Conservation (phyloP, 306 rosid species). For the Medicago ruthenica region DNA sequence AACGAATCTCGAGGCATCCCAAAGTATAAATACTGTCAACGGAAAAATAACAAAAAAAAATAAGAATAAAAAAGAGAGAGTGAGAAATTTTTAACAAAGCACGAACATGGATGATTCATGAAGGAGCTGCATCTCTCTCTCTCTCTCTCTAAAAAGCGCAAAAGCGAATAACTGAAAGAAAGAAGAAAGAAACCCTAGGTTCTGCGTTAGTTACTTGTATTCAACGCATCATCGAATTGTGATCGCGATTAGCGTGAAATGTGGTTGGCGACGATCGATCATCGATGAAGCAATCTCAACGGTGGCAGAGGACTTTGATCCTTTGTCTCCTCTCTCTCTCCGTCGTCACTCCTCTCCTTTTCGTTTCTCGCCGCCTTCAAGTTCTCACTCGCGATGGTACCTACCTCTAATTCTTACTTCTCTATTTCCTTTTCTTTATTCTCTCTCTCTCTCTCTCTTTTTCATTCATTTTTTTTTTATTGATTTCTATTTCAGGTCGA, state of each 20-base stretch:
- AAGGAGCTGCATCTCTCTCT: conserved; percentile 35
- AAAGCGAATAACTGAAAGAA: conserved; percentile 40
- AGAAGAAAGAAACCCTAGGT: conserved; percentile 59
- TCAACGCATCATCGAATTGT: conserved; percentile 65
- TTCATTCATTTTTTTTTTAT: conserved; percentile 41
- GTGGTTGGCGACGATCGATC: conserved; percentile 47
- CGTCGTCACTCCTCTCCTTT: conserved; percentile 80
- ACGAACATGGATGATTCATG: conserved; percentile 62
- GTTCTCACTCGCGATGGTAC: conserved; percentile 57
- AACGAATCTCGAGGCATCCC: conserved; percentile 34
- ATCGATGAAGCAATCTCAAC: conserved; percentile 80
- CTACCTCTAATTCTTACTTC: conserved; percentile 36
- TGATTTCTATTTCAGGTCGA: conserved; percentile 60
- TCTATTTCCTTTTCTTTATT: not conserved
- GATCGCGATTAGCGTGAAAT: conserved; percentile 62
- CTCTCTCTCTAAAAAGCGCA: conserved; percentile 46
- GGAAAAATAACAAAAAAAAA: not conserved
- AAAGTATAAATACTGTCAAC: conserved; percentile 5
- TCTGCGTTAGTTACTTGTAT: conserved; percentile 36
- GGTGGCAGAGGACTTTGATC: conserved; percentile 90
- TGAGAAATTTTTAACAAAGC: conserved; percentile 1
- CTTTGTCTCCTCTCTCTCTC: conserved; percentile 81
- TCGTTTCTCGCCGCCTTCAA: conserved; percentile 65
- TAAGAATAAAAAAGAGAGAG: not conserved
- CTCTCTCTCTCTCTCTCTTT: not conserved